Conservation (phyloP, 495 filamentous ascomycete genomes). For the Penicillium soppii region DNA sequence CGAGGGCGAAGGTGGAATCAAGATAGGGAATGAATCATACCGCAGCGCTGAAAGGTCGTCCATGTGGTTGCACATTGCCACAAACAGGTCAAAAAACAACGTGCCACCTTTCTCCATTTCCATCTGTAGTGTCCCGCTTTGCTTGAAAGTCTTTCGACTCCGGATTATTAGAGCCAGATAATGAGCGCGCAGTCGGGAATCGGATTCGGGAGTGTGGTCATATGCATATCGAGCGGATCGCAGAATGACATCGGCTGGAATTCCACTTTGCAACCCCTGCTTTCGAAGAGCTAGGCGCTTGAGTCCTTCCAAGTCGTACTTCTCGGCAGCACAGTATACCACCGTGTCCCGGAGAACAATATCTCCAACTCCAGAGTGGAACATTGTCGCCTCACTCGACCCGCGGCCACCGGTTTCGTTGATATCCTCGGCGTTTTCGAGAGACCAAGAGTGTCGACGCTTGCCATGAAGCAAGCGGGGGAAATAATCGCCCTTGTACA, state of each 20-base stretch:
- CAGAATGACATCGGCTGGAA: constrained; percentile 83
- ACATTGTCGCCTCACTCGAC: constrained; percentile 73
- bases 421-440: constrained; percentile 59
- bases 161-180: constrained; percentile 94
- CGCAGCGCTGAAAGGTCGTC: constrained; percentile 75
- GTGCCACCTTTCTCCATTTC: constrained; percentile 92
- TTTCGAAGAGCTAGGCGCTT: constrained; percentile 87
- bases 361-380: constrained; percentile 63
- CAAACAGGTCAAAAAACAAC: constrained; percentile 96
- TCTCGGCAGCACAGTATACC: constrained; percentile 87
- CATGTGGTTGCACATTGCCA: constrained; percentile 95
- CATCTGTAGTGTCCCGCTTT: constrained; percentile 94
- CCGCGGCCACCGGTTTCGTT: constrained; percentile 54
- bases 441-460: constrained; percentile 58
- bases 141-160: constrained; percentile 90
- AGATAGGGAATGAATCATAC: constrained; percentile 30
- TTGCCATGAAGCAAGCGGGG: constrained; percentile 53
- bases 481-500: constrained; percentile 72
- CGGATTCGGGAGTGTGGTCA: constrained; percentile 86
- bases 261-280: constrained; percentile 84
- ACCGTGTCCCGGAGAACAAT: constrained; percentile 83
- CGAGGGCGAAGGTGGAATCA: neutral
- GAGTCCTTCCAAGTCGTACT: constrained; percentile 81
- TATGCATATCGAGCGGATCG: constrained; percentile 90
- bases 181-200: constrained; percentile 86